Evolutionary conservation across 192 early-diverging fungal genomes (phyloP).

Genomic region (Geranomyces michiganensis): DNA sequence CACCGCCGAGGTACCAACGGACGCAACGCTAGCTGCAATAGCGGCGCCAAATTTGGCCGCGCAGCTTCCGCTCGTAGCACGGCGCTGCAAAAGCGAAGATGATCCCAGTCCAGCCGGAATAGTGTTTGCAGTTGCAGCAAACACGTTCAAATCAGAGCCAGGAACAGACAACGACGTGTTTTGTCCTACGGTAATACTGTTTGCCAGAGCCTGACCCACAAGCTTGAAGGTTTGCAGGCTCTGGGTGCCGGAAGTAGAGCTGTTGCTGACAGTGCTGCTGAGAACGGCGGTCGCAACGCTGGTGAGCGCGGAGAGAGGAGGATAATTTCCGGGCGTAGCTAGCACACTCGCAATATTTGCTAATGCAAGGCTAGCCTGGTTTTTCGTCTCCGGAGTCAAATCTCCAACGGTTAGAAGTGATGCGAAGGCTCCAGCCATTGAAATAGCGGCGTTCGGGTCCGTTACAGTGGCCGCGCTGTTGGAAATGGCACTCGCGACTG

Average conservation of each 20-base stretch:
- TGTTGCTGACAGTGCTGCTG: neutral
- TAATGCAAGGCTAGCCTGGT: neutral
- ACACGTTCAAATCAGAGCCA: neutral
- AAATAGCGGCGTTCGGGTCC: too few relatives aligned
- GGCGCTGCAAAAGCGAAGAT: too few relatives aligned
- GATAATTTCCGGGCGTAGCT: neutral
- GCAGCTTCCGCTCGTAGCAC: neutral
- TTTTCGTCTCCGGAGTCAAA: too few relatives aligned
- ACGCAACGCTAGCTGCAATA: neutral
- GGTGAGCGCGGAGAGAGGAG: neutral
- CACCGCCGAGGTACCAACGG: neutral
- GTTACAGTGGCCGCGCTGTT: neutral
- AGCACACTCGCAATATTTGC: neutral
- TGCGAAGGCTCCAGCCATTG: too few relatives aligned
- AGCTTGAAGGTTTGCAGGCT: neutral
- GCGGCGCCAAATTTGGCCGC: constrained; percentile 1
- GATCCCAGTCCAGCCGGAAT: too few relatives aligned
- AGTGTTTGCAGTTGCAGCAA: too few relatives aligned
- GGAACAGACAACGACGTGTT: neutral
- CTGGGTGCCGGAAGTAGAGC: neutral
- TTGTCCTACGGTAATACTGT: constrained; percentile 2
- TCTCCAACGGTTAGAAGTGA: too few relatives aligned
- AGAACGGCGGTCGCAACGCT: neutral
- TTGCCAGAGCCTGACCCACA: neutral
- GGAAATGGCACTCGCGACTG: constrained; percentile 6